Evolutionary conservation across 345 rosid species (phyloP), one percentile per base, ranked within the genome.

Genomic region (Moricandia arvensis): DNA sequence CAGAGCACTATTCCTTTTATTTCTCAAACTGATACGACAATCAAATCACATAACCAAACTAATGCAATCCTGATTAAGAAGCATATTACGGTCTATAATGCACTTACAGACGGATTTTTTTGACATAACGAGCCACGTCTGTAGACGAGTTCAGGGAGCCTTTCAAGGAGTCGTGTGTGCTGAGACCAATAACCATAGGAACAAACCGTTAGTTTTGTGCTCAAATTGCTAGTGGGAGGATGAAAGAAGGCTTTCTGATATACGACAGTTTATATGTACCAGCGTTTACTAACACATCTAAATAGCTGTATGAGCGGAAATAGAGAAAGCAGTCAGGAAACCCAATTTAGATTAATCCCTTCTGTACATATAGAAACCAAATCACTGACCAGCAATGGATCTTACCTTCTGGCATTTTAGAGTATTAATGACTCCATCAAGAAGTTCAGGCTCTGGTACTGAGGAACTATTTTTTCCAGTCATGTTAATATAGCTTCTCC

Each of bases 321-420:
- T 41, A 59, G 59, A 60, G 77, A 72, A 66, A 53, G 47, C 38
- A 5, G 51, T 59, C 47, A 66, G 35, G 27, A 17, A 26, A 17
- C 21, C 47, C 0, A 62, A 77, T 71, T 64, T 37, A 12, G 18
- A 45, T 47, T 47, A 58, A 71, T 13, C 67, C 26, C 27, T 49
- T 64, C 62, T 29, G 66, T 54, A 5, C 59, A 37, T 21, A 51
- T 15, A 35, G 21, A 68, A 76, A 55, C 59, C 38, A 21, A 70
- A 31, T 58, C 31, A 31, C 61, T 59, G 60, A 63, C 13, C 16
- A 18, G 71, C 12, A 43, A 68, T 63, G 71, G 72, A 75, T 62
- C 62, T 62, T 64, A 95, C 99, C 97, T 91, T 89, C 91, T 90
- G 86, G 80, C 99, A 95, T 83, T 77, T 95, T 68, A 95, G 81